Evolutionary conservation across 257 asterid genomes (phyloP), one percentile per base, ranked within the genome.

Genomic region (Ballota nigra): DNA sequence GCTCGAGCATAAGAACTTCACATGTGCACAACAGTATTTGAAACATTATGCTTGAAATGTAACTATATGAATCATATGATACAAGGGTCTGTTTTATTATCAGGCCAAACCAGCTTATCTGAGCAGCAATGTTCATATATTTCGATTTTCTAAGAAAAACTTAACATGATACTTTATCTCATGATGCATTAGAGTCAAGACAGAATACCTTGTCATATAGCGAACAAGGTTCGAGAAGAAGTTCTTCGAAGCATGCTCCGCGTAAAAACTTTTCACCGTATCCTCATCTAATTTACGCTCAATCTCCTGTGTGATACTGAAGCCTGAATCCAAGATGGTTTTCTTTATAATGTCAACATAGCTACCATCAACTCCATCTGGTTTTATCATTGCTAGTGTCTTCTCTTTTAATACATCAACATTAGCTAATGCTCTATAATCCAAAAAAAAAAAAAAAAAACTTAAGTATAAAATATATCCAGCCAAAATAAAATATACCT

Each of bases 331-430:
- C 67, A 69, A 66, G 78, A 92, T 88, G 38, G 76, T 83, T 76
- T 84, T 86, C 87, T 80, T 92, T 72, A 92, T 74, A 16, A 72
- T 55, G 51, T 79, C 82, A n/a, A 81, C 77, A 62, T 85, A 79
- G 72, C 85, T 84, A 63, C 96, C 92, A 52, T 83, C 81, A 51
- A 92, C 85, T 49, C 96, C 96, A 66, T 92, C 96, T 3, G 96
- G 96, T 83, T 89, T 89, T 75, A 92, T 80, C 86, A 92, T 84
- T 63, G 92, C 98, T 75, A 92, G 79, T 3, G 98, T 88, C 85
- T 66, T 80, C 83, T 88, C 89, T 67, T 77, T 81, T 43, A 57
- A 71, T 6, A 16, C 19, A 57, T 66, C 82, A 53, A 47, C 79
- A 61, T 74, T 72, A 67, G 84, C 86, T 12, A 75, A 83, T 43